Evolutionary conservation across 192 early-diverging fungal species (phyloP).

Genomic region (Oehlia diaphana): DNA sequence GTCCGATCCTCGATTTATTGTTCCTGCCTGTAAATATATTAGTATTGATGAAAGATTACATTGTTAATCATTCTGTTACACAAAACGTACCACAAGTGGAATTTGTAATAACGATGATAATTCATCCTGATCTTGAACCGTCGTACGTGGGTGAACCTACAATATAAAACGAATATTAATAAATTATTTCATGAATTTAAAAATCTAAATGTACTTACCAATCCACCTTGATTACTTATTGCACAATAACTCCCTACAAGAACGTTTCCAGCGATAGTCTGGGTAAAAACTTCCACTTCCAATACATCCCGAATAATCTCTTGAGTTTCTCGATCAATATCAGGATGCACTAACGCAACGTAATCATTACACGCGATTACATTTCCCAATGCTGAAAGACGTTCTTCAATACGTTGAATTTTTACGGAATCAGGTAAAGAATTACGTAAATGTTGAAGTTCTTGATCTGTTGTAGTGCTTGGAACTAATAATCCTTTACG

Average conservation of each 20-base stretch:
- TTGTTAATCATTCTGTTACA: not conserved
- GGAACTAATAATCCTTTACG: constrained; percentile 93
- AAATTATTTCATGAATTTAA: constrained; percentile 21
- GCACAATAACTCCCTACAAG: constrained; percentile 95
- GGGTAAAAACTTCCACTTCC: constrained; percentile 96
- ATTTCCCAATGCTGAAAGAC: constrained; percentile 96
- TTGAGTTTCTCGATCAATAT: constrained; percentile 97
- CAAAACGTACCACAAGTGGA: constrained; percentile 70
- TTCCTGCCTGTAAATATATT: constrained; percentile 69
- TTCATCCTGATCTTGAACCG: constrained; percentile 97
- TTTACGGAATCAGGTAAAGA: constrained; percentile 89
- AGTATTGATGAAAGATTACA: not conserved
- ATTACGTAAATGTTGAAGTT: constrained; percentile 96
- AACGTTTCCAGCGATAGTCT: constrained; percentile 97
- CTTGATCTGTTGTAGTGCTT: constrained; percentile 94
- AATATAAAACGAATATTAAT: constrained; percentile 11
- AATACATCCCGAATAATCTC: constrained; percentile 99
- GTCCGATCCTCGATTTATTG: constrained; percentile 97
- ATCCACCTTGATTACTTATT: constrained; percentile 95
- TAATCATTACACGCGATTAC: constrained; percentile 99
- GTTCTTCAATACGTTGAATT: constrained; percentile 97
- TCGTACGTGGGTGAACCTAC: constrained; percentile 83
- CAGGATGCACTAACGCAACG: constrained; percentile 97
- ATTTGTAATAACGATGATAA: constrained; percentile 95
- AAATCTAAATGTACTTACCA: constrained; percentile 51